phyloP scores from a whole-genome alignment of 768 basidiomycete species.

The Collybia sp. region DNA sequence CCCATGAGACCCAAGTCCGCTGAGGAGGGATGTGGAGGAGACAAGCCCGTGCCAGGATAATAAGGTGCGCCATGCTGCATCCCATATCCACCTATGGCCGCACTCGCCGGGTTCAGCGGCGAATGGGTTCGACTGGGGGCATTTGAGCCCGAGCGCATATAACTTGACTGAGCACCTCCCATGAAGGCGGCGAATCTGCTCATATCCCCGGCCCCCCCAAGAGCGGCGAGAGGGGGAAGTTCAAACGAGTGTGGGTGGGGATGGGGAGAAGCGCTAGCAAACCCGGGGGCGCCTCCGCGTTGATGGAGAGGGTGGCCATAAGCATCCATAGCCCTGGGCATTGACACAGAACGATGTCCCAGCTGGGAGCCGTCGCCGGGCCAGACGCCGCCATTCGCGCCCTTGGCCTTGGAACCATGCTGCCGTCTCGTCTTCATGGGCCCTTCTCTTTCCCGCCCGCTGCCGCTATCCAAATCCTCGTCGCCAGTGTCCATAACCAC shows the following conservation, averaged over 20 bases:
- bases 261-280: not conserved
- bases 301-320: not conserved
- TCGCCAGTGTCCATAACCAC: slow-evolving; percentile 44
- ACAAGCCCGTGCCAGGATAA: too few relatives aligned
- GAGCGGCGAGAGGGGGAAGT: slow-evolving; percentile 51
- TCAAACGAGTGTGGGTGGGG: slow-evolving; percentile 41
- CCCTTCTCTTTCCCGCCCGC: slow-evolving; percentile 22
- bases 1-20: slow-evolving; percentile 15
- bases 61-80: slow-evolving; percentile 12
- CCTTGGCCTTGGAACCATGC: slow-evolving; percentile 6
- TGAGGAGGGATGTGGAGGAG: slow-evolving; percentile 18
- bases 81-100: slow-evolving; percentile 33
- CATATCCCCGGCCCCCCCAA: slow-evolving; percentile 18
- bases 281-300: not conserved
- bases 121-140: slow-evolving; percentile 74
- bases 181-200: slow-evolving; percentile 20
- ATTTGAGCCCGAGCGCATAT: slow-evolving; percentile 59
- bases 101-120: slow-evolving; percentile 43
- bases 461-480: not conserved
- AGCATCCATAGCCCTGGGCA: not conserved
- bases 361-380: slow-evolving; percentile 7
- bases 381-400: slow-evolving; percentile 16
- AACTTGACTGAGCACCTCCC: slow-evolving; percentile 43
- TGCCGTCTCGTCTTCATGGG: slow-evolving; percentile 18
- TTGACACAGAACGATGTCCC: not conserved